Evolutionary conservation across 1,284 basidiomycete species (phyloP).

Genomic region (Schizophyllum amplum): DNA sequence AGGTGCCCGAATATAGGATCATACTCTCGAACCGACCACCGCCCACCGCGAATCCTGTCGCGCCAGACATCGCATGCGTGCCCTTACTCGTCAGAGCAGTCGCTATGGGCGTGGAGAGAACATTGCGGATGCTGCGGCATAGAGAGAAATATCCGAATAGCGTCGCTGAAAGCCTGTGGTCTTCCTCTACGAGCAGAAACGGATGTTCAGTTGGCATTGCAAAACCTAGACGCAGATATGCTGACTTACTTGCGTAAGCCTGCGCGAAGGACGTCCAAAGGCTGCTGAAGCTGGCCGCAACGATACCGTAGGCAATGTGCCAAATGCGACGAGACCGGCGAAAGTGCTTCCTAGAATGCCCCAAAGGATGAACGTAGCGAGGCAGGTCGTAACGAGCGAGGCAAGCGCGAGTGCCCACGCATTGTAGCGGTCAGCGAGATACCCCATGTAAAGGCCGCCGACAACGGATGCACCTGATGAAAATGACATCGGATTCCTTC

Average conservation of each 20-base stretch:
- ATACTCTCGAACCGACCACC: slow-evolving; percentile 25
- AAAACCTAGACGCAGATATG: slow-evolving; percentile 17
- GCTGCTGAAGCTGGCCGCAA: slow-evolving; percentile 29
- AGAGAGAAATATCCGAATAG: slow-evolving; percentile 30
- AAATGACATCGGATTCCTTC: not conserved
- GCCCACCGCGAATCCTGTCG: slow-evolving; percentile 24
- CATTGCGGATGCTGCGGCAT: slow-evolving; percentile 31
- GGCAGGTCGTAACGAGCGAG: slow-evolving; percentile 20
- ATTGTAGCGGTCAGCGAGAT: slow-evolving; percentile 27
- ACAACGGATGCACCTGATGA: slow-evolving; percentile 18
- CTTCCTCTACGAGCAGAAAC: slow-evolving; percentile 15
- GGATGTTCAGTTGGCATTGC: not conserved
- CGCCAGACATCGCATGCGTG: not conserved
- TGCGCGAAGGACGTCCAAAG: slow-evolving; percentile 26
- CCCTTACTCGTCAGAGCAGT: not conserved
- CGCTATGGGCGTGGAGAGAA: slow-evolving; percentile 27
- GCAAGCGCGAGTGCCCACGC: slow-evolving; percentile 26
- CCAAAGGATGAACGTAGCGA: slow-evolving; percentile 31
- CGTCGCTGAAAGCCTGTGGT: slow-evolving; percentile 24
- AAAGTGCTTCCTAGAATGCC: slow-evolving; percentile 27
- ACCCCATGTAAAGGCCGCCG: slow-evolving; percentile 25
- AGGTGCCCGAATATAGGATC: slow-evolving; percentile 28
- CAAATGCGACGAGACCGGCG: slow-evolving; percentile 25
- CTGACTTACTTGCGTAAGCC: slow-evolving; percentile 21
- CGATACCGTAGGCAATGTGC: slow-evolving; percentile 24